Evolutionary conservation across 768 basidiomycete species (phyloP), one percentile per base, ranked within the genome.

Genomic region (Sarcodon aspratus): DNA sequence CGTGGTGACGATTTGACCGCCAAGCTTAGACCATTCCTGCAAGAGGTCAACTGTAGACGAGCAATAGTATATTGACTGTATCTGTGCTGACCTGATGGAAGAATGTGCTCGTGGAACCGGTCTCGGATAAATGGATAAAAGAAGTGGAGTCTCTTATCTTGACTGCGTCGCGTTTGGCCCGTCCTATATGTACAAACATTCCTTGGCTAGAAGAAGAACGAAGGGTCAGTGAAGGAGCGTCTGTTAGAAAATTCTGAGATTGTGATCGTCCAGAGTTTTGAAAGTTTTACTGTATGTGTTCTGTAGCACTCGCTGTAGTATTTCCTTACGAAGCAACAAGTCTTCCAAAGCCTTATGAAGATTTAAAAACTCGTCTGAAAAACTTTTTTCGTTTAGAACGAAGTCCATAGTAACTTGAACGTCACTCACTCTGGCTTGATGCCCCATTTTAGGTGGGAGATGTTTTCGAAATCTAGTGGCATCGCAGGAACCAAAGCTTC

Each of bases 21-120:
- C 89, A 15, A 92, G 74, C 43, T 72, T 67, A 7, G 83, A 76
- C 89, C 89, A 92, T 52, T 73, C 74, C 88, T 91, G 48, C 1
- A 42, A 9, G 31, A 6, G 48, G 17, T 11, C 37, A 43, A 3
- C 17, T 11, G 21, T 53, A 50, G 42, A 9, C 47, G 34, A 44
- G 33, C 37, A 18, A 13, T 32, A 37, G 48, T n/a, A 40, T 7
- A 33, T 36, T 42, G 34, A 12, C 9, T 45, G 33, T 32, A 21
- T 33, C 36, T 42, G 7, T 15, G 55, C 63, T 37, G 49, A 82
- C 87, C 61, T 74, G 70, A 59, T 79, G 70, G 58, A 89, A 84
- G 57, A 80, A 90, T 34, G 69, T 75, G 53, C 75, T 78, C 0
- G 87, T 89, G 0, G 80, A 76, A 35, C 69, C 70, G 52, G 70